Conservation (phyloP, 495 filamentous ascomycete species). For the Aspergillus kassunensis region DNA sequence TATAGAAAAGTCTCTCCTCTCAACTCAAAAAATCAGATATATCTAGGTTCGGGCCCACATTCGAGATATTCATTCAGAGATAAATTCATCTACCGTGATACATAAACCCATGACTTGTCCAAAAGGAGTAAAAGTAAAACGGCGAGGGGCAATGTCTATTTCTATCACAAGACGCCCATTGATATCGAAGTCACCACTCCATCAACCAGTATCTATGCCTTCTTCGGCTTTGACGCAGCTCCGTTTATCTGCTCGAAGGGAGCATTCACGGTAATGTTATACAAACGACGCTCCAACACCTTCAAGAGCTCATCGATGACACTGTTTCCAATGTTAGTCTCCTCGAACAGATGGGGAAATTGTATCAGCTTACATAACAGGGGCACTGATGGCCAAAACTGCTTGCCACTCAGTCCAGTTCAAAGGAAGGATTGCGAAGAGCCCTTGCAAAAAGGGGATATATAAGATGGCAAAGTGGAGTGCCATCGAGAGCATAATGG, state of each 20-base stretch:
- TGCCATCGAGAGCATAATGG: conserved; percentile 89
- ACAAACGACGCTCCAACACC: conserved; percentile 65
- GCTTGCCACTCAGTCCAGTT: conserved; percentile 91
- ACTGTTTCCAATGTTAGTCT: conserved; percentile 43
- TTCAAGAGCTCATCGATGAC: conserved; percentile 90
- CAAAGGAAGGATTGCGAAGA: conserved; percentile 91
- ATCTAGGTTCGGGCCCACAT: neutral
- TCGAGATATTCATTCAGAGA: neutral
- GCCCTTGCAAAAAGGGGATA: conserved; percentile 76
- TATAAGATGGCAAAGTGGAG: conserved; percentile 95
- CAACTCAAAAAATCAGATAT: neutral
- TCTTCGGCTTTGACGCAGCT: conserved; percentile 36
- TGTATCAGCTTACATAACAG: conserved; percentile 70
- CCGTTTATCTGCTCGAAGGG: conserved; percentile 28
- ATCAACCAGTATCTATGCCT: conserved; percentile 28
- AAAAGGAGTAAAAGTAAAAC: conserved; percentile 10
- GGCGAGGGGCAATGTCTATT: conserved; percentile 17
- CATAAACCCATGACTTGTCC: conserved; percentile 16
- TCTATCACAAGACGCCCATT: conserved; percentile 23
- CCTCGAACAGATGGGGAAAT: conserved; percentile 1
- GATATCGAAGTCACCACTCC: conserved; percentile 21
- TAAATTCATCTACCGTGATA: conserved; percentile 17
- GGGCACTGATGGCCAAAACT: conserved; percentile 81
- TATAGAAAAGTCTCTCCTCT: neutral
- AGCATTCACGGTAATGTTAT: conserved; percentile 25